Evolutionary conservation across 2,329 filamentous ascomycete species (phyloP).

Genomic region (Celoporthe dispersa): DNA sequence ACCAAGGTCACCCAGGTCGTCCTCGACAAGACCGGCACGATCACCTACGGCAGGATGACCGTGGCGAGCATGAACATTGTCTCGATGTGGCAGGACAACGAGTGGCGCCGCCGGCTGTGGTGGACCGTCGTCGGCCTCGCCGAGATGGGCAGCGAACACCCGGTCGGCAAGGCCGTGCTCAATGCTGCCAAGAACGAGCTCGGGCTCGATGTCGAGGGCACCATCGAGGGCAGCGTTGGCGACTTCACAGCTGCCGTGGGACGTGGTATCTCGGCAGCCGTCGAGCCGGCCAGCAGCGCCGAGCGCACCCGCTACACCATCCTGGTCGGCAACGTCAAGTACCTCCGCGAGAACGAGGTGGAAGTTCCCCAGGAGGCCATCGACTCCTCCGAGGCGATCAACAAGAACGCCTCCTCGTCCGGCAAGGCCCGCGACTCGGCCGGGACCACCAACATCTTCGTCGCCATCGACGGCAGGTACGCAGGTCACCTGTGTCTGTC

Average conservation of each 20-base stretch:
- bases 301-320: constrained; percentile 75
- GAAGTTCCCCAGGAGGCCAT: constrained; percentile 66
- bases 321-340: constrained; percentile 81
- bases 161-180: constrained; percentile 88
- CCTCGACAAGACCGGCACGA: constrained; percentile 93
- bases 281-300: constrained; percentile 74
- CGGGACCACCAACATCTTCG: constrained; percentile 88
- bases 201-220: constrained; percentile 70
- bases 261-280: constrained; percentile 78
- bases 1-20: constrained; percentile 90
- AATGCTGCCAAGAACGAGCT: constrained; percentile 76
- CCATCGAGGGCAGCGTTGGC: constrained; percentile 81
- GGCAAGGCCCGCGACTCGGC: constrained; percentile 49
- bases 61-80: constrained; percentile 75
- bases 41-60: constrained; percentile 95
- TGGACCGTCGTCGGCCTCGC: constrained; percentile 96
- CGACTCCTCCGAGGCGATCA: constrained; percentile 64
- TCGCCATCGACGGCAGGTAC: constrained; percentile 82
- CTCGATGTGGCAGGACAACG: constrained; percentile 69
- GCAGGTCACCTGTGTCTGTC: constrained; percentile 82
- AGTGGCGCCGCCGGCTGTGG: constrained; percentile 77
- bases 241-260: constrained; percentile 86
- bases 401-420: constrained; percentile 47
- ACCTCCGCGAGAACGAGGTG: constrained; percentile 73
- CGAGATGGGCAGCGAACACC: constrained; percentile 94